Conservation (phyloP, 2,329 filamentous ascomycete genomes). For the Colletotrichum cereale region DNA sequence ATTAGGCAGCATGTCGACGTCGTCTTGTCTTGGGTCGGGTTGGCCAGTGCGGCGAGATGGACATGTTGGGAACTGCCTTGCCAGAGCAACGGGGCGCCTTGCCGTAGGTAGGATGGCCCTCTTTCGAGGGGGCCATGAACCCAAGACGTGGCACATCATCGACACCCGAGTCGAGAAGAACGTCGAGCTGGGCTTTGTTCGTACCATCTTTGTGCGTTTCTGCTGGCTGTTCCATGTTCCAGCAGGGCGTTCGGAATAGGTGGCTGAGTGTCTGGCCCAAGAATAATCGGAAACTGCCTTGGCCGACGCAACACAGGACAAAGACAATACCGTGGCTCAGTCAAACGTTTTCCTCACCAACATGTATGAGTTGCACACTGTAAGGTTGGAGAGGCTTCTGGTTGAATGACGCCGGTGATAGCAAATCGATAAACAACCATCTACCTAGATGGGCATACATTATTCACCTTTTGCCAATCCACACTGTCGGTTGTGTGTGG, state of each 20-base stretch:
- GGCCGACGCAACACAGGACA: constrained; percentile 15
- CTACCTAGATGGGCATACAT: not conserved
- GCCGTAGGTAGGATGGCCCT: not conserved
- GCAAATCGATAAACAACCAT: not conserved
- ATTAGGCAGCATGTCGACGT: constrained; percentile 4
- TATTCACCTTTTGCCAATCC: constrained; percentile 15
- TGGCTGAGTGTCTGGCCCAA: constrained; percentile 5
- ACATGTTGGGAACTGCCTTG: not conserved
- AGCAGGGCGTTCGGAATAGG: not conserved
- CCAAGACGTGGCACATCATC: not conserved
- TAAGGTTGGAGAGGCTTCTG: not conserved
- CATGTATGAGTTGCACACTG: not conserved
- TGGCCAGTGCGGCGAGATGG: not conserved
- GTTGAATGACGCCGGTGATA: not conserved
- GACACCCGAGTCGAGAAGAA: not conserved
- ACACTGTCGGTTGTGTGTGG: constrained; percentile 36
- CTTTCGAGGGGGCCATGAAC: not conserved
- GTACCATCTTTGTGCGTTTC: constrained; percentile 7
- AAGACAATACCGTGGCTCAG: constrained; percentile 8
- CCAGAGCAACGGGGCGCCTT: not conserved
- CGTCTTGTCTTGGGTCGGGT: not conserved
- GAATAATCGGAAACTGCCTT: constrained; percentile 1
- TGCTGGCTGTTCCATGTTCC: not conserved
- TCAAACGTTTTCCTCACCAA: constrained; percentile 1
- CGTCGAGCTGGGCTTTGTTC: not conserved